phyloP scores from a whole-genome alignment of 2,329 filamentous ascomycete species.

The Xylaria sp. region DNA sequence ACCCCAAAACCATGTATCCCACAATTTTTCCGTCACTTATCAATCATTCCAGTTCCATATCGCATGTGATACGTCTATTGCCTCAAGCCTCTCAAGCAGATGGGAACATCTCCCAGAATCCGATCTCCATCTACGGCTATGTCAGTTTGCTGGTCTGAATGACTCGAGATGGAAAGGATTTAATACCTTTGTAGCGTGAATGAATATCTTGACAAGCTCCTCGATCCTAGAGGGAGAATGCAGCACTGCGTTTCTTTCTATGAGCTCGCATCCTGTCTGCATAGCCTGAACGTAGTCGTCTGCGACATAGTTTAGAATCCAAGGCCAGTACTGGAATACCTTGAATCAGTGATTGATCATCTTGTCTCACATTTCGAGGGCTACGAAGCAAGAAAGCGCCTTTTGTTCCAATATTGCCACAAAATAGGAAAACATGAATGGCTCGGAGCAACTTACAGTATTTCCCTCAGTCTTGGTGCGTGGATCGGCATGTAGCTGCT shows the following conservation, averaged over 20 bases:
- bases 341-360: slow-evolving; percentile 10
- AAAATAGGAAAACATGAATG: neutral
- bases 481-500: slow-evolving; percentile 71
- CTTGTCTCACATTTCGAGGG: slow-evolving; percentile 2
- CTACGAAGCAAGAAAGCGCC: neutral
- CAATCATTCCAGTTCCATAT: neutral
- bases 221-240: slow-evolving; percentile 82
- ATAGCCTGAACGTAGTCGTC: slow-evolving; percentile 82
- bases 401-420: neutral
- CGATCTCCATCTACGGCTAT: slow-evolving; percentile 61
- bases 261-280: slow-evolving; percentile 72
- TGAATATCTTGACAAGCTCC: slow-evolving; percentile 84
- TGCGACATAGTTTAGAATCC: slow-evolving; percentile 89
- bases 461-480: slow-evolving; percentile 73
- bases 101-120: slow-evolving; percentile 66
- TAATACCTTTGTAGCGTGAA: slow-evolving; percentile 83
- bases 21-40: neutral
- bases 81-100: slow-evolving; percentile 29
- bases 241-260: slow-evolving; percentile 78
- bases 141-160: slow-evolving; percentile 31
- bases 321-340: slow-evolving; percentile 75
- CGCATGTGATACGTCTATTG: neutral
- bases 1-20: neutral
- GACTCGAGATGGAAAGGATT: neutral
- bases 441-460: slow-evolving; percentile 43